Percentiles rank a stretch among this genome's conserved stretches.
phyloP scores from a whole-genome alignment of 306 rosid species.

The Trifolium fragiferum region DNA sequence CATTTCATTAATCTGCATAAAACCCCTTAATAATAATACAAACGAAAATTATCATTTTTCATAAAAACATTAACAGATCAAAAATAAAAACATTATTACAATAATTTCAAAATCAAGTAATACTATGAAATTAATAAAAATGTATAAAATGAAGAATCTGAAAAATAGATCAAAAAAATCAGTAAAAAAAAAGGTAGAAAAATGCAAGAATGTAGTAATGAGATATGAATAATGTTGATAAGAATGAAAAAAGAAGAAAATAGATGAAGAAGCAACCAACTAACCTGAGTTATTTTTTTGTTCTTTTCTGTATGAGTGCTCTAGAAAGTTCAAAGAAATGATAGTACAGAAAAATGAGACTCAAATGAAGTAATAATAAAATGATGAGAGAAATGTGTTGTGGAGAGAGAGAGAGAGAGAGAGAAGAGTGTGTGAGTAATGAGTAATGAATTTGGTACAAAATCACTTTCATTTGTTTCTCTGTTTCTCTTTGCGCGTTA shows the following conservation, averaged over 20 bases:
- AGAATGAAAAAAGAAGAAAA: not conserved
- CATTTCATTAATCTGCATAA: slow-evolving; percentile 13
- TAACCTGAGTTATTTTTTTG: slow-evolving; percentile 48
- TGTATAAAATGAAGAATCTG: not conserved
- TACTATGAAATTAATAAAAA: slow-evolving; percentile 7
- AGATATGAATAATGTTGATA: not conserved
- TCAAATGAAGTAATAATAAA: slow-evolving; percentile 50
- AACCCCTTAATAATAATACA: slow-evolving; percentile 37
- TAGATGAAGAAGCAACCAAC: slow-evolving; percentile 11
- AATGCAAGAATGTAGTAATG: not conserved
- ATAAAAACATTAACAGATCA: not conserved
- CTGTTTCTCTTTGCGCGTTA: slow-evolving; percentile 30
- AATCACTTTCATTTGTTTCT: slow-evolving; percentile 11
- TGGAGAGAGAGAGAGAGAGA: slow-evolving; percentile 19
- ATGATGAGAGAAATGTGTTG: slow-evolving; percentile 37
- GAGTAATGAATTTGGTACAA: slow-evolving; percentile 19
- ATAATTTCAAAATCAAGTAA: slow-evolving; percentile 13
- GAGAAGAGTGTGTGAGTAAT: slow-evolving; percentile 20
- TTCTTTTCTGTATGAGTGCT: slow-evolving; percentile 7
- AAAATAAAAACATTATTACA: not conserved
- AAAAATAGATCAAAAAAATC: not conserved
- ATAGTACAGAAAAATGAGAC: slow-evolving; percentile 30
- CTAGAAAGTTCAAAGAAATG: slow-evolving; percentile 50
- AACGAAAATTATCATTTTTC: not conserved
- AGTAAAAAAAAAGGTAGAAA: not conserved